These are phyloP conservation scores for Maudiozyma barnettii DNA, from an alignment of 805 yeast genomes.

Conservation along the genomic window DNA sequence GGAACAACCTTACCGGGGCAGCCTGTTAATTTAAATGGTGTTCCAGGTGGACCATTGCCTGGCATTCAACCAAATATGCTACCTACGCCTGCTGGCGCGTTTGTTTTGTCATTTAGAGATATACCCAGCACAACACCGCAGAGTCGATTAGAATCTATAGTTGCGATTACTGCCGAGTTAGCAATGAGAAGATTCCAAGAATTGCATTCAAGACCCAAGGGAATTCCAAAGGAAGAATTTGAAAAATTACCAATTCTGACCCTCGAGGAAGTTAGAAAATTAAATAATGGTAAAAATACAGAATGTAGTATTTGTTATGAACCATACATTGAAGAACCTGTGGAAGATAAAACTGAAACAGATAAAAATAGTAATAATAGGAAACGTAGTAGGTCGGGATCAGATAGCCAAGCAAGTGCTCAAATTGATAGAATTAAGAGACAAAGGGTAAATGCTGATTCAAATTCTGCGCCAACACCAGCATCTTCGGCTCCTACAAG, in stretches of 20 bases:
- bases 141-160: constrained; percentile 48
- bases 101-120: constrained; percentile 59
- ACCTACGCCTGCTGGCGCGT: constrained; percentile 35
- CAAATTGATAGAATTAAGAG: constrained; percentile 15
- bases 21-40: neutral
- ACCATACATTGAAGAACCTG: constrained; percentile 29
- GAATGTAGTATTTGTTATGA: constrained; percentile 62
- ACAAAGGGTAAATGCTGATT: constrained; percentile 9
- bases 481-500: constrained; percentile 1
- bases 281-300: constrained; percentile 10
- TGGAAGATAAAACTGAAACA: constrained; percentile 1
- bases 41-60: neutral
- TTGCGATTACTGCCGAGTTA: constrained; percentile 58
- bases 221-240: constrained; percentile 45
- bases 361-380: constrained; percentile 11
- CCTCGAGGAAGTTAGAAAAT: constrained; percentile 23
- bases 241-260: constrained; percentile 37
- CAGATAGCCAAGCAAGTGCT: constrained; percentile 16
- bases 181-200: constrained; percentile 56
- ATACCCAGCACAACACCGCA: constrained; percentile 51
- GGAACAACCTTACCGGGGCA: neutral
- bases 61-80: neutral
- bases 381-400: constrained; percentile 12
- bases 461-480: neutral
- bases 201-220: constrained; percentile 38